Conservation (phyloP, 2,329 filamentous ascomycete genomes). For the Ophiocordyceps camponoti-floridani region DNA sequence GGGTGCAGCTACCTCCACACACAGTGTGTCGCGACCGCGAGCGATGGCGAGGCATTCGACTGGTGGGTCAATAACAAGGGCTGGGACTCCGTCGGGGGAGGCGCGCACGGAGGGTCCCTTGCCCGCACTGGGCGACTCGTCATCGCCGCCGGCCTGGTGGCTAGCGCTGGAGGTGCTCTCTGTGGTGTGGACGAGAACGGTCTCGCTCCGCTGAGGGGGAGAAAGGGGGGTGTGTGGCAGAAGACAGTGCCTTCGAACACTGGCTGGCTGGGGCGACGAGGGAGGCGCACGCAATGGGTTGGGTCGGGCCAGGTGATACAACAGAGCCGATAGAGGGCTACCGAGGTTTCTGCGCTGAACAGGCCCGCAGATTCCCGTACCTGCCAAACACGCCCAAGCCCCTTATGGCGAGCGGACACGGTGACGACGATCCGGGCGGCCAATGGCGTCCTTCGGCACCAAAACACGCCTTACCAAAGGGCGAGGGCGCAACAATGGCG, state of each 20-base stretch:
- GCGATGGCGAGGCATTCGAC: not conserved
- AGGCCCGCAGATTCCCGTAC: not conserved
- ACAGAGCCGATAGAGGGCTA: not conserved
- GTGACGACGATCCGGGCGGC: not conserved
- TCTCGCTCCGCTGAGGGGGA: not conserved
- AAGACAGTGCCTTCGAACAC: not conserved
- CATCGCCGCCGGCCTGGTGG: not conserved
- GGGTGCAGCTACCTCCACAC: too few species aligned
- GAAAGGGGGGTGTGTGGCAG: too few species aligned
- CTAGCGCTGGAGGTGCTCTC: too few species aligned
- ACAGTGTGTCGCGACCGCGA: too few species aligned
- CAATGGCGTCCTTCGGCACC: not conserved
- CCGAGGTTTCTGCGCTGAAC: not conserved
- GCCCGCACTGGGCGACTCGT: slow-evolving; percentile 1
- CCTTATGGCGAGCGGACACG: not conserved
- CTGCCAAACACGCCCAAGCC: not conserved
- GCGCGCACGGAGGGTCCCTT: not conserved
- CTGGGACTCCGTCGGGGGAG: too few species aligned
- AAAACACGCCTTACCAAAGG: not conserved
- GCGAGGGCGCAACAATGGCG: not conserved
- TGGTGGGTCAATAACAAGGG: too few species aligned
- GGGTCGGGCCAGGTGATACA: not conserved
- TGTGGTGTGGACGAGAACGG: not conserved
- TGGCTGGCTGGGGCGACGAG: not conserved
- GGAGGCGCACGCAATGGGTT: not conserved